phyloP scores from a whole-genome alignment of 805 yeast genomes.

The Lachancea meyersii region DNA sequence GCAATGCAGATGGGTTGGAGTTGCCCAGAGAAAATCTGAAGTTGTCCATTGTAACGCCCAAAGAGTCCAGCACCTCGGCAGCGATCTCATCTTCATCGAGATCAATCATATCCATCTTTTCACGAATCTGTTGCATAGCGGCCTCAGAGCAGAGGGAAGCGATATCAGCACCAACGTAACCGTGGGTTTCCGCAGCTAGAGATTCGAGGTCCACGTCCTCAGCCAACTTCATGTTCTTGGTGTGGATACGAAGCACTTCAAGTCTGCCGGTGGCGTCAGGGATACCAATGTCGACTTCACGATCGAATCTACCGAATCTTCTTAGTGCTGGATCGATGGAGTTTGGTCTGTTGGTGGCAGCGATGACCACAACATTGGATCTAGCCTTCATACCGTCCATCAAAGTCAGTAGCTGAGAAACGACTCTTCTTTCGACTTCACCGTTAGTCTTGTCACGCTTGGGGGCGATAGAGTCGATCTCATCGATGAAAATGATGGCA shows the following conservation, averaged over 20 bases:
- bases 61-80: conserved; percentile 91
- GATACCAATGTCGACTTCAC: conserved; percentile 85
- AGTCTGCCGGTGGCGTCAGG: conserved; percentile 99
- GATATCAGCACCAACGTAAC: conserved; percentile 98
- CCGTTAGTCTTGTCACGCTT: conserved; percentile 99
- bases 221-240: conserved; percentile 95
- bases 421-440: conserved; percentile 99
- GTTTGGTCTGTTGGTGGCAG: conserved; percentile 84
- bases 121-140: conserved; percentile 99
- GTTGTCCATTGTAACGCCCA: conserved; percentile 98
- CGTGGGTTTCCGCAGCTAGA: conserved; percentile 96
- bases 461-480: conserved; percentile 98
- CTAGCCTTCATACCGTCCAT: conserved; percentile 99
- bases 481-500: conserved; percentile 94
- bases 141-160: conserved; percentile 99
- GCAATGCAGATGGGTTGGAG: conserved; percentile 96
- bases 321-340: conserved; percentile 74
- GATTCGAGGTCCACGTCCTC: conserved; percentile 94
- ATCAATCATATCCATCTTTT: conserved; percentile 97
- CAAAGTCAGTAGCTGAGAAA: conserved; percentile 90
- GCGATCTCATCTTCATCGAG: conserved; percentile 94
- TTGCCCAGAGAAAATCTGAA: conserved; percentile 96
- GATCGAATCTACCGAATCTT: conserved; percentile 85
- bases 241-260: conserved; percentile 94
- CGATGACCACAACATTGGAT: conserved; percentile 95